Percentiles rank a stretch among this genome's conserved stretches.
phyloP scores from a whole-genome alignment of 2,329 filamentous ascomycete genomes.

The Periconia sp. region DNA sequence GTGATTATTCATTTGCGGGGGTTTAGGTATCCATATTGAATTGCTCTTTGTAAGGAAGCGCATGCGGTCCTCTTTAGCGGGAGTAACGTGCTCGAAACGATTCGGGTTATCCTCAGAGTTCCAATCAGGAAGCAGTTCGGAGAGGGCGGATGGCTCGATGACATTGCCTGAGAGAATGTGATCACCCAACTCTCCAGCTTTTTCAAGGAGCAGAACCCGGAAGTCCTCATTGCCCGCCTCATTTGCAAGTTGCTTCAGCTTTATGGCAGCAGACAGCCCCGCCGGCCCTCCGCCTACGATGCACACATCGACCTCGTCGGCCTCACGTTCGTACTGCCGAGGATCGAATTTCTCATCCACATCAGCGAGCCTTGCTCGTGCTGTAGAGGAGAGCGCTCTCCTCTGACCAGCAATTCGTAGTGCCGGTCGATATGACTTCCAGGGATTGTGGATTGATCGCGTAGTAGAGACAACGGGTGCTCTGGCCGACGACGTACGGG shows the following conservation, averaged over 20 bases:
- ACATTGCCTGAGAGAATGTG: slow-evolving; percentile 97
- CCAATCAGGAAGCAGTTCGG: slow-evolving; percentile 95
- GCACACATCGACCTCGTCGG: slow-evolving; percentile 93
- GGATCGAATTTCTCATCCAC: slow-evolving; percentile 52
- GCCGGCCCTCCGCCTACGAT: slow-evolving; percentile 97
- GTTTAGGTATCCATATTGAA: slow-evolving; percentile 81
- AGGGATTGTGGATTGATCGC: slow-evolving; percentile 18
- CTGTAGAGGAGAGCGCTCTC: slow-evolving; percentile 42
- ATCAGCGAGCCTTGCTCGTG: slow-evolving; percentile 40
- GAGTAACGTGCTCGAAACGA: slow-evolving; percentile 85
- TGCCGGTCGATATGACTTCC: slow-evolving; percentile 36
- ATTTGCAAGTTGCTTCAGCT: slow-evolving; percentile 92
- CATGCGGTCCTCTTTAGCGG: slow-evolving; percentile 86
- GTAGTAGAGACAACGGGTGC: slow-evolving; percentile 25
- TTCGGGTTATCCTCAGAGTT: slow-evolving; percentile 84
- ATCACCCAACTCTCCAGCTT: slow-evolving; percentile 91
- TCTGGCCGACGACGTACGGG: slow-evolving; percentile 23
- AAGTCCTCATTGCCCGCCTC: slow-evolving; percentile 96
- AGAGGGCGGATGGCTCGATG: slow-evolving; percentile 84
- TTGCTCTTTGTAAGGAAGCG: slow-evolving; percentile 85
- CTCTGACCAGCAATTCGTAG: slow-evolving; percentile 46
- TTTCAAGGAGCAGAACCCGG: slow-evolving; percentile 88
- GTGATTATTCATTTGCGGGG: slow-evolving; percentile 97
- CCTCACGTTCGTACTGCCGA: slow-evolving; percentile 77
- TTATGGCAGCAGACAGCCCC: slow-evolving; percentile 89